phyloP scores from a whole-genome alignment of 2,329 filamentous ascomycete species.

The Epicoccum sorghinum region DNA sequence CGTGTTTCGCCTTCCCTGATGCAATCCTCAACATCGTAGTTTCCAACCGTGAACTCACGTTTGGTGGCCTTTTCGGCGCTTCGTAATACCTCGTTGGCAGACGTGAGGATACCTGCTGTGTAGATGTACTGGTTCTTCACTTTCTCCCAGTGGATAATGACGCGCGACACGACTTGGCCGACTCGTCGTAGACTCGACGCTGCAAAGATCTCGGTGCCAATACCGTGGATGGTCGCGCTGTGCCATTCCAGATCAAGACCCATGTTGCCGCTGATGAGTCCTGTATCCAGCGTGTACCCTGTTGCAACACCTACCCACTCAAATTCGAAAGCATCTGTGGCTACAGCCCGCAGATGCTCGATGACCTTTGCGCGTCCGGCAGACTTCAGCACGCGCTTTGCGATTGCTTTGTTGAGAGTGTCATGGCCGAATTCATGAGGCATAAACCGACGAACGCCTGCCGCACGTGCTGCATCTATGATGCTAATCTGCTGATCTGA shows the following conservation, averaged over 20 bases:
- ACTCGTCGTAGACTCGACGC: conserved; percentile 43
- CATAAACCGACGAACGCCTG: conserved; percentile 50
- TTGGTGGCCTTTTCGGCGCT: conserved; percentile 35
- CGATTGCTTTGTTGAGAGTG: conserved; percentile 38
- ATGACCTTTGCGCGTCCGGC: conserved; percentile 38
- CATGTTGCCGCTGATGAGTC: conserved; percentile 41
- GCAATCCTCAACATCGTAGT: conserved; percentile 43
- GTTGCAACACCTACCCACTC: conserved; percentile 46
- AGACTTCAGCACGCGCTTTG: conserved; percentile 37
- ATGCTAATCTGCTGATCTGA: conserved; percentile 36
- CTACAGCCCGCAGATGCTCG: conserved; percentile 32
- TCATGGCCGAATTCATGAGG: conserved; percentile 52
- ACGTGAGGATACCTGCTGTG: conserved; percentile 39
- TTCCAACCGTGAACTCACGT: conserved; percentile 39
- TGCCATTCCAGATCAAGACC: conserved; percentile 50
- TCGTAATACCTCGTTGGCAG: conserved; percentile 40
- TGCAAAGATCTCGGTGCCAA: conserved; percentile 44
- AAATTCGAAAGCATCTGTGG: conserved; percentile 19
- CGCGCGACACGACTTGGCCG: conserved; percentile 33
- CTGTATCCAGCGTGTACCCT: conserved; percentile 41
- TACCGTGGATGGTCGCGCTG: conserved; percentile 47
- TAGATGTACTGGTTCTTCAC: conserved; percentile 47
- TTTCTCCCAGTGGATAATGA: conserved; percentile 40
- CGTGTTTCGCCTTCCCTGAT: conserved; percentile 43
- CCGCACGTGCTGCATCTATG: conserved; percentile 49